Conservation (phyloP, 2,329 filamentous ascomycete species). For the Ceratocystiopsis sp. region DNA sequence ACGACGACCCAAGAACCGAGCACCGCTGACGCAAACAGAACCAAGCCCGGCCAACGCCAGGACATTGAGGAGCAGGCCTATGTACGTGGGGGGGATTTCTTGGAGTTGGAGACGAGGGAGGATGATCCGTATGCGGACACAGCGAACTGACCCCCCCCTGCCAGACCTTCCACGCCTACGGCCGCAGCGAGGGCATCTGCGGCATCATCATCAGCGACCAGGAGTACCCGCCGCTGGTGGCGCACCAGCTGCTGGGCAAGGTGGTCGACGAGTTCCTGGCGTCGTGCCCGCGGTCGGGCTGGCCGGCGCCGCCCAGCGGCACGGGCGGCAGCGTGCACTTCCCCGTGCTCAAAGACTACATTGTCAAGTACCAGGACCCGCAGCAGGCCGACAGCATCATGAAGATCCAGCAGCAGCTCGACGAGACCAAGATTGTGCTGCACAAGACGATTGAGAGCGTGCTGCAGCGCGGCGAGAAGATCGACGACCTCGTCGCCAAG, state of each 20-base stretch:
- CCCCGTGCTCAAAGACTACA: conserved; percentile 64
- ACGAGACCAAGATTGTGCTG: conserved; percentile 92
- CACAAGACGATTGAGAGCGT: conserved; percentile 90
- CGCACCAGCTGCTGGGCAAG: conserved; percentile 75
- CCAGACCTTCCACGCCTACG: conserved; percentile 49
- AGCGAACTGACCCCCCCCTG: not conserved
- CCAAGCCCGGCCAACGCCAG: conserved; percentile 59
- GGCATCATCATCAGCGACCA: conserved; percentile 64
- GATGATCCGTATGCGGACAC: no score
- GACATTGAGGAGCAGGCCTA: conserved; percentile 63
- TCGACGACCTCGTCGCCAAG: conserved; percentile 85
- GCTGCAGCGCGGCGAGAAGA: conserved; percentile 86
- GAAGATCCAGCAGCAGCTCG: conserved; percentile 91
- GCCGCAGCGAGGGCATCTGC: conserved; percentile 54
- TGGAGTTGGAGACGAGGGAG: no score
- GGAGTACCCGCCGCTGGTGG: conserved; percentile 60
- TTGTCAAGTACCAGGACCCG: conserved; percentile 64
- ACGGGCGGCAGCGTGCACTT: conserved; percentile 36
- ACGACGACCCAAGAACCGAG: no score
- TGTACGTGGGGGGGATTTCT: not conserved
- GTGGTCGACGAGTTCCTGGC: conserved; percentile 74
- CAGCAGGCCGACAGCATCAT: conserved; percentile 76
- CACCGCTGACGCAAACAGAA: no score
- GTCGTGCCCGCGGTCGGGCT: conserved; percentile 48
- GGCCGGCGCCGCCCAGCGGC: conserved; percentile 40